A percentile compares a stretch with the other conserved stretches of the same genome.
phyloP scores from a whole-genome alignment of 805 yeast species.

The Blastobotrys terrestris region DNA sequence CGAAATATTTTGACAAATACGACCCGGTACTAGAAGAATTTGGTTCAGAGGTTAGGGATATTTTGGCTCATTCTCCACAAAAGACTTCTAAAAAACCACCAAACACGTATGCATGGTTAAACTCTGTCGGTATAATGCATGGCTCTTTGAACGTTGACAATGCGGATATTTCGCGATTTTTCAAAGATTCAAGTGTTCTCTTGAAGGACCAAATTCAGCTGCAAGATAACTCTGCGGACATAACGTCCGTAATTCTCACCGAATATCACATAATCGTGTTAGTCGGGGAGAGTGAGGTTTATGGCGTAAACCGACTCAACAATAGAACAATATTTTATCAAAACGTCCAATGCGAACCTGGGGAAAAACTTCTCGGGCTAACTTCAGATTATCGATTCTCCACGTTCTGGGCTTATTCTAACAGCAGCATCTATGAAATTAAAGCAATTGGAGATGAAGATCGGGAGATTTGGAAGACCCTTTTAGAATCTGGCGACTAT shows the following conservation, averaged over 20 bases:
- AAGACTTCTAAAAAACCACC: constrained; percentile 5
- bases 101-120: constrained; percentile 41
- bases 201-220: constrained; percentile 37
- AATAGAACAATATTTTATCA: constrained; percentile 42
- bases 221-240: neutral
- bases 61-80: constrained; percentile 19
- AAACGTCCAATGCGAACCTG: constrained; percentile 31
- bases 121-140: constrained; percentile 42
- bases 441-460: constrained; percentile 58
- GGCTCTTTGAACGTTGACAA: constrained; percentile 29
- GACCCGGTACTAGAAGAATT: constrained; percentile 20
- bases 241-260: constrained; percentile 41
- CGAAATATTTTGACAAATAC: constrained; percentile 25
- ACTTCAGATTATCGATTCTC: constrained; percentile 42
- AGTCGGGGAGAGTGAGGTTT: constrained; percentile 37
- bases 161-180: constrained; percentile 19
- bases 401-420: constrained; percentile 76
- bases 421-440: constrained; percentile 59
- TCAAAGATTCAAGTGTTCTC: constrained; percentile 35
- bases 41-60: constrained; percentile 11
- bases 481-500: constrained; percentile 47
- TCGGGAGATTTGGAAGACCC: constrained; percentile 64
- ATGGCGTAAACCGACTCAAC: constrained; percentile 46
- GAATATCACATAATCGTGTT: constrained; percentile 50
- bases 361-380: constrained; percentile 40